Evolutionary conservation across 75 land plant genomes (phyloP), one percentile per base, ranked within the genome.

Genomic region (Picea glauca): DNA sequence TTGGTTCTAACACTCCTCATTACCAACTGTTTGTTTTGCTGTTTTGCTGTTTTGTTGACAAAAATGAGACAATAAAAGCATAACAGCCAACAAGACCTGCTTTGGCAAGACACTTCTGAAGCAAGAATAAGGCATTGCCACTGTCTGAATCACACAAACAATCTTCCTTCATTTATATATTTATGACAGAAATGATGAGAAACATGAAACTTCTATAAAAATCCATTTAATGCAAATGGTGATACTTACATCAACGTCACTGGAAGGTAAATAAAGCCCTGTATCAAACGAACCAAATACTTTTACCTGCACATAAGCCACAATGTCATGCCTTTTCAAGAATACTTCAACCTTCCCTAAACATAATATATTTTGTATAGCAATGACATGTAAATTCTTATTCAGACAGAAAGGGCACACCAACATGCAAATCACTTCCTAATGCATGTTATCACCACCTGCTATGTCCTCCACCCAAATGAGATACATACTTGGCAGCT

Each of bases 281-380:
- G 99, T 97, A 73, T 84, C 94, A 78, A 91, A 97, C 1, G 99
- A 97, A 32, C 99, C 99, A 86, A 97, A 97, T 54, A 97, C 89
- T 83, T 91, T 91, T 54, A 89, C 91, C 99, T 97, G 81, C 26
- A 78, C 31, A 31, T 21, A 59, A 67, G 77, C 3, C 68, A 33
- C 26, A 67, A 9, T 33, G 20, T 68, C n/a, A 31, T 63, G 33
- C 66, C 13, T 63, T 62, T 50, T 50, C 32, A 63, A 63, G 65
- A 63, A 11, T 63, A 63, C 11, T 2, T 5, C 32, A 9, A 63
- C 21, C 64, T 68, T 68, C 54, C 54, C 11, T 50, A 50, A 68
- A 68, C 40, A 40, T 26, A 68, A 5, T 35, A n/a, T 33, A 13
- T 40, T 38, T 5, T 68, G 5, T 13, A 18, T 7, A 35, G 1